phyloP scores from a whole-genome alignment of 306 rosid species.

The Rosa rugosa region DNA sequence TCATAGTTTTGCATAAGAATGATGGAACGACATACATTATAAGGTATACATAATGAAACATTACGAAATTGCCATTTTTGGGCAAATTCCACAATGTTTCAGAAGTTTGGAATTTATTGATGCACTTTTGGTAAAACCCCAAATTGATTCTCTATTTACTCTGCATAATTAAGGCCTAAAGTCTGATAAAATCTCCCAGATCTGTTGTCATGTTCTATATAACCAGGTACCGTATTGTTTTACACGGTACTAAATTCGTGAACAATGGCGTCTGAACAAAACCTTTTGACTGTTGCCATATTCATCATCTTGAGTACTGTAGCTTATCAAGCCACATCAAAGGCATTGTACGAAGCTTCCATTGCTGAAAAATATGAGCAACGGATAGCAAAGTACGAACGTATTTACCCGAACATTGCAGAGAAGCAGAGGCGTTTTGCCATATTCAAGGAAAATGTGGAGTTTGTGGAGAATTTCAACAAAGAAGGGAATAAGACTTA shows the following conservation, averaged over 20 bases:
- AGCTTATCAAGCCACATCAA: constrained; percentile 27
- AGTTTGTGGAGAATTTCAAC: constrained; percentile 33
- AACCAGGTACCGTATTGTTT: too few species aligned
- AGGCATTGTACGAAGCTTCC: constrained; percentile 5
- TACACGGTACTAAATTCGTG: not conserved
- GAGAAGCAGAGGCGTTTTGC: constrained; percentile 33
- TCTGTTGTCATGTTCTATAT: too few species aligned
- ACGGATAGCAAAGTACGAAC: constrained; percentile 29
- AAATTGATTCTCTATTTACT: too few species aligned
- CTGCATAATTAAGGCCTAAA: too few species aligned
- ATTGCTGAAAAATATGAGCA: constrained; percentile 25
- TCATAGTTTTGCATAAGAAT: too few species aligned
- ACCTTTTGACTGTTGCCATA: not conserved
- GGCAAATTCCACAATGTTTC: too few species aligned
- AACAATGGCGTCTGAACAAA: not conserved
- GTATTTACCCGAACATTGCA: constrained; percentile 14
- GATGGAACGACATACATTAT: too few species aligned
- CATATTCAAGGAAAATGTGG: constrained; percentile 31
- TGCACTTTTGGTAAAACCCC: too few species aligned
- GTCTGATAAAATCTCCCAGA: too few species aligned
- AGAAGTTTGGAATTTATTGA: too few species aligned
- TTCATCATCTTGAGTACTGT: constrained; percentile 20
- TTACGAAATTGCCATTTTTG: too few species aligned
- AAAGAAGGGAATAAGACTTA: constrained; percentile 19
- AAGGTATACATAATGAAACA: too few species aligned